These are phyloP conservation scores for Copromyces sp. DNA, from an alignment of 495 filamentous ascomycete species.

Conservation along the genomic window DNA sequence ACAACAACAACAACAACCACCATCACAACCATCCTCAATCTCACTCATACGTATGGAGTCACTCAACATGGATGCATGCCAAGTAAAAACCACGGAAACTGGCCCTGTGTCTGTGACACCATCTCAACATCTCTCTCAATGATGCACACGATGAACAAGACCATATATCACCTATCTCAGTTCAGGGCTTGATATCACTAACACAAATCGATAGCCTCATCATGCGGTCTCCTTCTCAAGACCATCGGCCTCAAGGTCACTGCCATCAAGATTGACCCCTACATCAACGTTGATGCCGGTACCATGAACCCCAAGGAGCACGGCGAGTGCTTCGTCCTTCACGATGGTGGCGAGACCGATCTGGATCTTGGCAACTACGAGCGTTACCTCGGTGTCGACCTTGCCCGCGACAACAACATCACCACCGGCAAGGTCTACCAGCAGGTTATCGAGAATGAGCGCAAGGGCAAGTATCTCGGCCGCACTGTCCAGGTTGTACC, in stretches of 20 bases:
- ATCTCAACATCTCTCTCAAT: background rate
- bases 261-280: slow-evolving; percentile 57
- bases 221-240: slow-evolving; percentile 72
- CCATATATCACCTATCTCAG: slow-evolving; percentile 11
- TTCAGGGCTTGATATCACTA: background rate
- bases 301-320: slow-evolving; percentile 54
- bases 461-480: slow-evolving; percentile 78
- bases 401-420: slow-evolving; percentile 78
- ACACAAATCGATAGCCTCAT: slow-evolving; percentile 1
- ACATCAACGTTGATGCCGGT: slow-evolving; percentile 80
- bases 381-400: slow-evolving; percentile 44
- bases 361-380: slow-evolving; percentile 97
- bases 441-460: slow-evolving; percentile 66
- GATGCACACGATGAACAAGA: background rate
- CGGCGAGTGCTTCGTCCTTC: slow-evolving; percentile 34
- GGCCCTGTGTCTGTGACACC: slow-evolving; percentile 5
- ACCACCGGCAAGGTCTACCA: slow-evolving; percentile 94
- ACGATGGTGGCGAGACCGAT: slow-evolving; percentile 40
- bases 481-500: slow-evolving; percentile 91
- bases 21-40: background rate
- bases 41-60: slow-evolving; percentile 7
- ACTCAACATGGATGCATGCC: slow-evolving; percentile 10
- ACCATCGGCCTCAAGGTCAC: slow-evolving; percentile 59
- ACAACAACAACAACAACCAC: too few relatives aligned
- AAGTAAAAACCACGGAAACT: background rate